Base-by-base conservation (phyloP, 192 early-diverging fungal species). In the Backusella circina region DNA sequence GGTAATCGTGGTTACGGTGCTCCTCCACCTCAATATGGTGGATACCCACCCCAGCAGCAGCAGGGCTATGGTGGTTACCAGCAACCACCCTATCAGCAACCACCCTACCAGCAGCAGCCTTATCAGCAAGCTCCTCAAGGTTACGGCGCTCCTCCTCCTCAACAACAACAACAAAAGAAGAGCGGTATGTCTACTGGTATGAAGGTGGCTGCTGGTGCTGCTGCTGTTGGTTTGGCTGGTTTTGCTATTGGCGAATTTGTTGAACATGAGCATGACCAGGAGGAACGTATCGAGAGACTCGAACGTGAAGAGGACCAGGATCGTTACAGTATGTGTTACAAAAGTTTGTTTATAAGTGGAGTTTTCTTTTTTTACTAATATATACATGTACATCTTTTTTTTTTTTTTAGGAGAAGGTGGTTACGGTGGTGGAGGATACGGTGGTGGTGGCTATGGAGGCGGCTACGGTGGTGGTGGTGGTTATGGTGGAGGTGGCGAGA, bases 171-270 rank as follows among this genome's bases (percentile, higher is more conserved):
- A 28, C 37, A 21, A 18, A 72, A 51, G 8, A 57, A 57, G 2
- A 13, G n/a, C 9, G 73, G 72, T 31, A 70, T 73, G 67, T 74
- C 69, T 18, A 73, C 71, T 30, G 79, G 75, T 35, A 72, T 71
- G 69, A 77, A 74, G 32, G 28, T 80, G 2, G 79, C 75, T 31
- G 79, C 67, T n/a, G 75, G 67, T 70, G 71, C 75, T 36, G 79
- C 71, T 1, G 75, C 65, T 65, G 79, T 50, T 18, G 79, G 71
- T 33, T 66, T 80, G 15, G 79, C 74, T 47, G 79, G 79, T 28
- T 73, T 77, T 50, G 75, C 72, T 28, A 30, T 77, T 50, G 75
- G 79, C 47, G 79, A 76, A 65, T 75, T 80, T 44, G 30, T 80
- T 30, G 79, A 74, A 26, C 79, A 80, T 47, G 72, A 76, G n/a